Evolutionary conservation across 495 filamentous ascomycete species (phyloP), one percentile per base, ranked within the genome.

Genomic region (Penicillium herquei): DNA sequence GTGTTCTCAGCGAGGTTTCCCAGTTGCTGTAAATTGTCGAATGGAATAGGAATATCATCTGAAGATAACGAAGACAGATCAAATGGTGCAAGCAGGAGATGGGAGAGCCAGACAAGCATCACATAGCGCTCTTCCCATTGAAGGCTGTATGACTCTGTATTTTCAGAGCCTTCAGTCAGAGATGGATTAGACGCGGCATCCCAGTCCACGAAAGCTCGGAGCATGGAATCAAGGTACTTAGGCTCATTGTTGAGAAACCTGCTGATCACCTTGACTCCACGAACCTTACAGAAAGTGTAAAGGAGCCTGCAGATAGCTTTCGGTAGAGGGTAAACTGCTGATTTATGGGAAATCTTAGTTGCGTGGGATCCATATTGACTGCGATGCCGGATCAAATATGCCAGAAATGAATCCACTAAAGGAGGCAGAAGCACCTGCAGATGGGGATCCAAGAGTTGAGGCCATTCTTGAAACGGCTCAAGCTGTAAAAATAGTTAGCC

Each of bases 401-500:
- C 81, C 32, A 96, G 72, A 58, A 90, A 93, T 35, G 87, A 85
- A 65, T 83, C 78, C 16, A 89, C 85, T 43, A 97, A 77, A 7
- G 80, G 75, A 33, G 88, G 83, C 39, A 98, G 69, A 65, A 95
- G 82, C 54, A 74, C 76, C 54, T 85, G 82, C 42, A 99, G 80
- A 67, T 94, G 78, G 1, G 91, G 87, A 70, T 99, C 94, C n/a
- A 99, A 83, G 5, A 99, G 82, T 67, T 99, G 94, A 16, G 94
- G 93, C 62, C 90, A 87, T 74, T 97, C 94, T 78, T 96, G 94
- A 65, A 98, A 98, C 35, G 87, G 90, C 56, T 96, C 91, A 33
- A 98, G 79, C 78, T 96, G 70, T 70, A 71, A 16, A 13, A 18
- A 46, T 9, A 10, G 34, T 37, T 37, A 37, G 34, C 8, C 12